Conservation (phyloP, 805 yeast genomes). For the Ogataea allantospora region DNA sequence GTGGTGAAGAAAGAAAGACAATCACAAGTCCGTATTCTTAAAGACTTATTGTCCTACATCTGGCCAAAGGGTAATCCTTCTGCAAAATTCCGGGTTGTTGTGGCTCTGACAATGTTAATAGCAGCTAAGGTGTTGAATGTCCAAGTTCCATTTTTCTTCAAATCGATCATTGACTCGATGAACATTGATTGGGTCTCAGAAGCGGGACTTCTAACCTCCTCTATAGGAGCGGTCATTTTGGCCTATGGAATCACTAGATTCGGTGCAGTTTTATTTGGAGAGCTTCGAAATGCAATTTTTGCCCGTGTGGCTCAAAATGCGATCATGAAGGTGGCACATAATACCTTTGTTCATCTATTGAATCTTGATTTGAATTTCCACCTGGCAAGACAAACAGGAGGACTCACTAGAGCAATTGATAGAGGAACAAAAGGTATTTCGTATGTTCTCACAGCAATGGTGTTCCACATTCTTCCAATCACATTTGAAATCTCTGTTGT, state of each 20-base stretch:
- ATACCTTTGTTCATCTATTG: conserved; percentile 81
- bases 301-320: conserved; percentile 96
- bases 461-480: conserved; percentile 93
- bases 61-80: conserved; percentile 78
- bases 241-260: conserved; percentile 94
- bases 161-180: conserved; percentile 85
- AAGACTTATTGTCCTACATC: conserved; percentile 62
- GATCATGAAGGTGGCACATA: conserved; percentile 82
- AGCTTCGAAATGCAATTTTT: conserved; percentile 89
- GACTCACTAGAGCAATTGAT: conserved; percentile 92
- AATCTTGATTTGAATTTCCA: conserved; percentile 88
- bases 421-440: conserved; percentile 97
- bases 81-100: conserved; percentile 67
- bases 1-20: conserved; percentile 16
- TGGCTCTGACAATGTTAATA: conserved; percentile 72
- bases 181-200: conserved; percentile 79
- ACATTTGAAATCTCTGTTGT: conserved; percentile 90
- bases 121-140: conserved; percentile 85
- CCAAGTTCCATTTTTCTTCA: conserved; percentile 94
- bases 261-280: conserved; percentile 93
- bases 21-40: conserved; percentile 56
- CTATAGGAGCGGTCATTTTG: conserved; percentile 64
- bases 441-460: conserved; percentile 91
- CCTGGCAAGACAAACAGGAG: conserved; percentile 90
- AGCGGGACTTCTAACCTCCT: conserved; percentile 59